Conservation (phyloP, 805 yeast species). For the Starmerella stigmatis region DNA sequence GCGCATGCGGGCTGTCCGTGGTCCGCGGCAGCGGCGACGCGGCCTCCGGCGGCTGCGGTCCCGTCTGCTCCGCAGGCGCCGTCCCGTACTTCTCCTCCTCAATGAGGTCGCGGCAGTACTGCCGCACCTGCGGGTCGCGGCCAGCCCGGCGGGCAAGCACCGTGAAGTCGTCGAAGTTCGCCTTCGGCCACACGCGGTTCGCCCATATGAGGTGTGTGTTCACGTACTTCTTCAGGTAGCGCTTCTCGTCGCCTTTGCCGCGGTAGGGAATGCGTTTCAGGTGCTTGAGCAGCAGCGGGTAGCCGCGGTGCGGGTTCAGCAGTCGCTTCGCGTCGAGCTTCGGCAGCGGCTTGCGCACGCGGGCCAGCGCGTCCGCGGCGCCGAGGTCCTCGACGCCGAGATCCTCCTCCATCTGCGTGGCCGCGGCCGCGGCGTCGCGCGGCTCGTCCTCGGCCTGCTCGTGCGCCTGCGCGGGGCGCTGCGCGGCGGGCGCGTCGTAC, state of each 20-base stretch:
- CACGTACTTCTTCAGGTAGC: slow-evolving; percentile 42
- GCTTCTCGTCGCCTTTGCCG: slow-evolving; percentile 38
- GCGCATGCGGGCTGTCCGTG: not conserved
- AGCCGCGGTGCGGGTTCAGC: slow-evolving; percentile 41
- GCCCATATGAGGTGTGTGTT: slow-evolving; percentile 65
- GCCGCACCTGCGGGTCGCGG: slow-evolving; percentile 20
- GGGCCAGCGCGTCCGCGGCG: slow-evolving; percentile 17
- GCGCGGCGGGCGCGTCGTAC: slow-evolving; percentile 7
- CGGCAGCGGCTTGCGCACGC: slow-evolving; percentile 17
- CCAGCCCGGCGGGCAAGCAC: slow-evolving; percentile 43
- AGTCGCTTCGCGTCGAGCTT: slow-evolving; percentile 43
- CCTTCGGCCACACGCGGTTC: slow-evolving; percentile 66
- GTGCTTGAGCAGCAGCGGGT: slow-evolving; percentile 40
- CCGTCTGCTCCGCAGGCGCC: no score
- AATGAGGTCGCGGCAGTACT: slow-evolving; percentile 18
- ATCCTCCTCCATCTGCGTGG: slow-evolving; percentile 18
- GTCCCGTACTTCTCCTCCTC: slow-evolving; percentile 22
- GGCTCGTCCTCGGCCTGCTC: not conserved
- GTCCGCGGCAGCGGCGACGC: no score
- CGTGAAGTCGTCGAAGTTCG: slow-evolving; percentile 62
- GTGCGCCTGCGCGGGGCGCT: not conserved
- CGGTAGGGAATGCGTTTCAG: slow-evolving; percentile 28
- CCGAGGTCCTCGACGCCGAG: slow-evolving; percentile 24
- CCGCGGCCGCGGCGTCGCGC: not conserved
- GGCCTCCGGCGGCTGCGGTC: no score